Conservation (phyloP, 2,329 filamentous ascomycete genomes). For the Knufia fluminis region DNA sequence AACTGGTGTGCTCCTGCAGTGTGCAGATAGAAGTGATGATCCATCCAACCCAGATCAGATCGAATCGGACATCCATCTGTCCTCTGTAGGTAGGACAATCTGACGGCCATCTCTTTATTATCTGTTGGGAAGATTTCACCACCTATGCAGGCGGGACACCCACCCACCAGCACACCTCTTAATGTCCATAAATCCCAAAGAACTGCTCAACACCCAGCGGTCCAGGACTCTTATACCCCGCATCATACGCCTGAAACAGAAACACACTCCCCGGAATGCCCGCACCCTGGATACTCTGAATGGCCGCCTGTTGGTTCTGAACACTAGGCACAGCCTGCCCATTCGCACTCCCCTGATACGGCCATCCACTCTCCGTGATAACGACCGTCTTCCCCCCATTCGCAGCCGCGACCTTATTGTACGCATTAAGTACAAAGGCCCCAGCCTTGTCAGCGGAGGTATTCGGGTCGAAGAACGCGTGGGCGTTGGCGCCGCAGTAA, state of each 20-base stretch:
- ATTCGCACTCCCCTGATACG: constrained; percentile 57
- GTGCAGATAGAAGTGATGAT: too few species aligned
- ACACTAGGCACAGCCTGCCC: constrained; percentile 57
- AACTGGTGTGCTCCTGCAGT: too few species aligned
- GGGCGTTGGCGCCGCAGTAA: constrained; percentile 71
- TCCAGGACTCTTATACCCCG: constrained; percentile 63
- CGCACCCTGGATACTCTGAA: constrained; percentile 53
- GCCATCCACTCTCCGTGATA: constrained; percentile 81
- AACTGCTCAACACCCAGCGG: constrained; percentile 66
- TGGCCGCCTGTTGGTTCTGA: constrained; percentile 57
- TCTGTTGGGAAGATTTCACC: too few species aligned
- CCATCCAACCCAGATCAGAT: too few species aligned
- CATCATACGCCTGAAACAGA: constrained; percentile 72
- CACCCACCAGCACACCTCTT: too few species aligned
- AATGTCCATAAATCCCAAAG: constrained; percentile 49
- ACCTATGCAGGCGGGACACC: too few species aligned
- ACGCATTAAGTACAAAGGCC: constrained; percentile 53
- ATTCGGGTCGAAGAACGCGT: constrained; percentile 70
- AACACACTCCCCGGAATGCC: constrained; percentile 46
- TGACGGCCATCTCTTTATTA: too few species aligned
- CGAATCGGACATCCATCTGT: too few species aligned
- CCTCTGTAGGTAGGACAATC: too few species aligned
- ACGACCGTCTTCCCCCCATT: constrained; percentile 54
- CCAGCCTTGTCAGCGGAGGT: constrained; percentile 55
- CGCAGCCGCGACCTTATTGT: constrained; percentile 33